phyloP scores from a whole-genome alignment of 148 eudicot species.

The Linanthus parryae region DNA sequence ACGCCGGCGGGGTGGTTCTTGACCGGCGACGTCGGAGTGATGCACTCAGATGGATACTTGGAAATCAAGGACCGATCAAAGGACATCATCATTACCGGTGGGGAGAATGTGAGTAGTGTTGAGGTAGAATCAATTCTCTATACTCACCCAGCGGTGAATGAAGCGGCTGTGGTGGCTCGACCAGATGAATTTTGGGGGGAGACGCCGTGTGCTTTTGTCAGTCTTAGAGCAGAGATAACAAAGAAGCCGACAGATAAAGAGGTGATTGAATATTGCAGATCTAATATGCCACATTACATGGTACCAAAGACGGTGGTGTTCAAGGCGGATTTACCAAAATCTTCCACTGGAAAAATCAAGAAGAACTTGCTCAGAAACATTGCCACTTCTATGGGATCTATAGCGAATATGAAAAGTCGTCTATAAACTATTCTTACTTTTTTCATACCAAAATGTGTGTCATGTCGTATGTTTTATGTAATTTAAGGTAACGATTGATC shows the following conservation, averaged over 20 bases:
- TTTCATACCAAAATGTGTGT: too few relatives aligned
- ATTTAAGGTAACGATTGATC: too few relatives aligned
- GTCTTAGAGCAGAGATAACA: background rate
- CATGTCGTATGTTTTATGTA: too few relatives aligned
- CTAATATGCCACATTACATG: constrained; percentile 8
- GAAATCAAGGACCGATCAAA: constrained; percentile 7
- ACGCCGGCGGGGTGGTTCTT: constrained; percentile 5
- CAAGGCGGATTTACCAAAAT: constrained; percentile 4
- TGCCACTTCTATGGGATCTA: background rate
- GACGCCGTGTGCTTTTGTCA: constrained; percentile 12
- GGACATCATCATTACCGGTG: constrained; percentile 10
- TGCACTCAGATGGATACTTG: constrained; percentile 7
- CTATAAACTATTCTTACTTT: too few relatives aligned
- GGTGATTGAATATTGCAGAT: constrained; percentile 1
- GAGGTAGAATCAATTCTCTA: constrained; percentile 11
- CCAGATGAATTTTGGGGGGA: constrained; percentile 10
- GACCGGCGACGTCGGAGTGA: constrained; percentile 8
- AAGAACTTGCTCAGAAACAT: constrained; percentile 6
- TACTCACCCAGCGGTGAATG: constrained; percentile 7
- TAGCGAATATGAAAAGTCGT: too few relatives aligned
- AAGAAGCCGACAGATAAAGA: background rate
- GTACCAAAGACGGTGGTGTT: constrained; percentile 6
- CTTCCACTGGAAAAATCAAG: constrained; percentile 5
- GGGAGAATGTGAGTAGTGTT: constrained; percentile 11
- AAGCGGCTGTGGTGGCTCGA: constrained; percentile 6